These are phyloP conservation scores for Kokia cookei DNA, from an alignment of 441 rosid species.

Conservation along the genomic window DNA sequence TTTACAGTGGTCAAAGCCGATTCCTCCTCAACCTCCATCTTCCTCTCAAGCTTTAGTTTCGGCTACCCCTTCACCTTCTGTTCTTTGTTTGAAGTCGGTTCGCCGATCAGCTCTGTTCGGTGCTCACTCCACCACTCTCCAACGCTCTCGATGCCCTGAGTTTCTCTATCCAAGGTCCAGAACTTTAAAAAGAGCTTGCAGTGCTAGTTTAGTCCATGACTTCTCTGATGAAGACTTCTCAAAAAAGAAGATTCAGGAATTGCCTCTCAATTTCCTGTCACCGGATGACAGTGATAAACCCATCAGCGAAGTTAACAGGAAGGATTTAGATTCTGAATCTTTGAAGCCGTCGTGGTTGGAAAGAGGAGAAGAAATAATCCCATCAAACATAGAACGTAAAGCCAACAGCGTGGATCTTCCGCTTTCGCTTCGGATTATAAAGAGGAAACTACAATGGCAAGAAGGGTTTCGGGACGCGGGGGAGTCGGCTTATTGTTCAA, in stretches of 20 bases:
- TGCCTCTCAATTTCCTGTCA: slow-evolving; percentile 45
- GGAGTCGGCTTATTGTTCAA: slow-evolving; percentile 64
- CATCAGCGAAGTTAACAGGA: not conserved
- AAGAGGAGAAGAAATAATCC: slow-evolving; percentile 32
- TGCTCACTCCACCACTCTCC: slow-evolving; percentile 23
- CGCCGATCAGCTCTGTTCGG: slow-evolving; percentile 38
- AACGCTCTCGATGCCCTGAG: slow-evolving; percentile 33
- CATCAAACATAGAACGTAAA: slow-evolving; percentile 65
- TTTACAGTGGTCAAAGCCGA: slow-evolving; percentile 65
- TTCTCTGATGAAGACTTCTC: slow-evolving; percentile 71
- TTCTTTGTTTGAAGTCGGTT: not conserved
- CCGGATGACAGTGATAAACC: slow-evolving; percentile 16
- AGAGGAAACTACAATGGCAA: slow-evolving; percentile 69
- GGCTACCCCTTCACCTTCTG: slow-evolving; percentile 30
- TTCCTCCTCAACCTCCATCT: slow-evolving; percentile 41
- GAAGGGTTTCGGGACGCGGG: slow-evolving; percentile 62
- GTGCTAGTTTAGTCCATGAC: slow-evolving; percentile 32
- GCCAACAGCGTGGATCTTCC: slow-evolving; percentile 85
- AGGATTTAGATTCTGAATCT: not conserved
- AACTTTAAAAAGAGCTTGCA: slow-evolving; percentile 38
- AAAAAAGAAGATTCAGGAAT: slow-evolving; percentile 45
- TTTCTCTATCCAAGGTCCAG: slow-evolving; percentile 17
- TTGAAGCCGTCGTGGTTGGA: not conserved
- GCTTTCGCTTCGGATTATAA: slow-evolving; percentile 67
- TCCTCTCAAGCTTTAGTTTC: slow-evolving; percentile 57